Evolutionary conservation across 768 basidiomycete genomes (phyloP).

Genomic region (Xerocomus spinulosus): DNA sequence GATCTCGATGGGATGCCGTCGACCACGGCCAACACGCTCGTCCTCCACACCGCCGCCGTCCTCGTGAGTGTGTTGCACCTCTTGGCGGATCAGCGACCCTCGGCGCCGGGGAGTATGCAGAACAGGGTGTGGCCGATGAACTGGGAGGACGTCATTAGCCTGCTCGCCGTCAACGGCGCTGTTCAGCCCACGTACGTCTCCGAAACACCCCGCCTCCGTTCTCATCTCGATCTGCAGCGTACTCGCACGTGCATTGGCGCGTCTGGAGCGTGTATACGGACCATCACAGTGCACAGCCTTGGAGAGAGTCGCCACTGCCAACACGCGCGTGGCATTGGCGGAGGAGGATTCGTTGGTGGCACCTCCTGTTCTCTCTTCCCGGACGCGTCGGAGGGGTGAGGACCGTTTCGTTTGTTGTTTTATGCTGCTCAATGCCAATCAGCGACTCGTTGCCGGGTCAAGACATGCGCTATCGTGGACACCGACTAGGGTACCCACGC

Average conservation of each 20-base stretch:
- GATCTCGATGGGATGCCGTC: constrained; percentile 29
- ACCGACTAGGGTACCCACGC: constrained; percentile 9
- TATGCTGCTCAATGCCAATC: too few species aligned
- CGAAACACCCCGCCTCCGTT: neutral
- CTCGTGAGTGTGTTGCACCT: constrained; percentile 51
- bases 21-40: constrained; percentile 34
- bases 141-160: constrained; percentile 61
- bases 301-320: too few species aligned
- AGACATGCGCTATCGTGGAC: constrained; percentile 4
- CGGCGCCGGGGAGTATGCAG: constrained; percentile 55
- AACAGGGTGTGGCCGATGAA: constrained; percentile 57
- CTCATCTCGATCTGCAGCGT: constrained; percentile 10
- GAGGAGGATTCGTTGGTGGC: constrained; percentile 18
- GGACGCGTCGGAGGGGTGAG: constrained; percentile 6
- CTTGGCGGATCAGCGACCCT: constrained; percentile 53
- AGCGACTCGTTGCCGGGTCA: too few species aligned
- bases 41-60: constrained; percentile 39
- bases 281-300: too few species aligned
- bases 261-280: constrained; percentile 30
- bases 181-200: constrained; percentile 27
- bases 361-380: constrained; percentile 10
- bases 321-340: neutral
- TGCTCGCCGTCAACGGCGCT: constrained; percentile 41
- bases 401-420: too few species aligned
- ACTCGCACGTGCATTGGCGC: constrained; percentile 24